These are phyloP conservation scores for Kalanchoe fedtschenkoi DNA, from an alignment of 164 flowering plant species.

Conservation along the genomic window DNA sequence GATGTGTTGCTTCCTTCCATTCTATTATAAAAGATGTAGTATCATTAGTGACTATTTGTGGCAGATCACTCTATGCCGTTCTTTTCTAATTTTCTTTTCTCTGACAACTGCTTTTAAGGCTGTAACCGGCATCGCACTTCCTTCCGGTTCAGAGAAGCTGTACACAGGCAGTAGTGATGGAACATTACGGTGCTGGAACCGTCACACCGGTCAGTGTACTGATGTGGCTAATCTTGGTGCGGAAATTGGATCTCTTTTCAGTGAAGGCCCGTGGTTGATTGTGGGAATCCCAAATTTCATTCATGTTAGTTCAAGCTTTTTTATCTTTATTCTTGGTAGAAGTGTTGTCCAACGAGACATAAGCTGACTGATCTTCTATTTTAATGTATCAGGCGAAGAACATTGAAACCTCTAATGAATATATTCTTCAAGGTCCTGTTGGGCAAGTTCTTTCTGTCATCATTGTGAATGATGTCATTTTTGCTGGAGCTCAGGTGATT, in stretches of 20 bases:
- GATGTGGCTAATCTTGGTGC: slow-evolving; percentile 14
- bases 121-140: slow-evolving; percentile 17
- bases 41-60: background rate
- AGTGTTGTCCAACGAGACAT: background rate
- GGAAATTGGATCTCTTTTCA: slow-evolving; percentile 21
- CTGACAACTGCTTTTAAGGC: slow-evolving; percentile 12
- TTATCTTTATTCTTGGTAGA: background rate
- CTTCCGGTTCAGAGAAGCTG: slow-evolving; percentile 18
- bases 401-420: background rate
- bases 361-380: background rate
- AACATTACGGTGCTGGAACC: slow-evolving; percentile 21
- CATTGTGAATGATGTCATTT: background rate
- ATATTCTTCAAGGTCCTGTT: background rate
- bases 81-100: background rate
- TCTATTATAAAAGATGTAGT: background rate
- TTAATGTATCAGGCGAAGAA: background rate
- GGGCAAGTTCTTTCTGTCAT: no score
- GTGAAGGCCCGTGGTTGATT: slow-evolving; percentile 37
- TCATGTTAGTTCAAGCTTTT: slow-evolving; percentile 15
- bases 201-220: slow-evolving; percentile 22
- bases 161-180: slow-evolving; percentile 19
- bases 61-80: background rate
- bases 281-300: slow-evolving; percentile 27
- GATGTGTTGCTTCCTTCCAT: background rate
- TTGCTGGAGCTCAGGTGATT: background rate